A percentile compares a stretch with the other conserved stretches of the same genome.
phyloP scores from a whole-genome alignment of 352 stramenopile species.

The Globisporangium nunn region DNA sequence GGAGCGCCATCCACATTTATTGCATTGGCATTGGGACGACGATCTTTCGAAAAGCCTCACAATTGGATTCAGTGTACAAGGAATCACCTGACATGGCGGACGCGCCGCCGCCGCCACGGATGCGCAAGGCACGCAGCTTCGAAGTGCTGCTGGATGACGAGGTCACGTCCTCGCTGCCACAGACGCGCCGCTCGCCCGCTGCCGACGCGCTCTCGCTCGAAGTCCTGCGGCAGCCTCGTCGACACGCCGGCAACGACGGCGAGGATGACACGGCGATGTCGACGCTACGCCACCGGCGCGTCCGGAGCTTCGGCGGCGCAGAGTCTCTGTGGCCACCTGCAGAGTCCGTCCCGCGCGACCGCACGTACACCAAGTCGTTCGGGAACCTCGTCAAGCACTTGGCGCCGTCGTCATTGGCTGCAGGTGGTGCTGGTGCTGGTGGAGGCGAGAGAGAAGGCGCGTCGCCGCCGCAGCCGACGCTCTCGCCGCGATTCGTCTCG shows the following conservation, averaged over 20 bases:
- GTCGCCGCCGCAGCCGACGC: slow-evolving; percentile 7
- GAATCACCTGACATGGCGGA: not conserved
- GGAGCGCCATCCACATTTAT: too few species aligned
- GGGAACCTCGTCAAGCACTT: slow-evolving; percentile 78
- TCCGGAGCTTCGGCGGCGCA: slow-evolving; percentile 43
- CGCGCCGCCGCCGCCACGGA: not conserved
- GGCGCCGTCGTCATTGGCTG: slow-evolving; percentile 22
- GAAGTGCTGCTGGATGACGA: slow-evolving; percentile 22
- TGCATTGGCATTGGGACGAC: too few species aligned
- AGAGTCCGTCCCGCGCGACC: slow-evolving; percentile 28
- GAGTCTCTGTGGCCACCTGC: slow-evolving; percentile 20
- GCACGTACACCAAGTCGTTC: slow-evolving; percentile 75
- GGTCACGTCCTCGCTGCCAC: slow-evolving; percentile 8
- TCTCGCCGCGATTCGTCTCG: slow-evolving; percentile 35
- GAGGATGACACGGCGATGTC: slow-evolving; percentile 9
- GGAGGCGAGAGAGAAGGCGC: slow-evolving; percentile 15
- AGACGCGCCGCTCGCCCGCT: slow-evolving; percentile 3
- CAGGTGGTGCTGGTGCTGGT: too few species aligned
- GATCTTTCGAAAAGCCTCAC: too few species aligned
- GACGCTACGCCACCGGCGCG: slow-evolving; percentile 24
- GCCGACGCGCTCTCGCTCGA: slow-evolving; percentile 41
- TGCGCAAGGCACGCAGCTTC: slow-evolving; percentile 44
- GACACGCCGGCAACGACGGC: slow-evolving; percentile 13
- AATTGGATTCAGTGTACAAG: too few species aligned
- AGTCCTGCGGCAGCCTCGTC: slow-evolving; percentile 15